These are phyloP conservation scores for Citrus glauca DNA, from an alignment of 345 rosid genomes.

Conservation along the genomic window DNA sequence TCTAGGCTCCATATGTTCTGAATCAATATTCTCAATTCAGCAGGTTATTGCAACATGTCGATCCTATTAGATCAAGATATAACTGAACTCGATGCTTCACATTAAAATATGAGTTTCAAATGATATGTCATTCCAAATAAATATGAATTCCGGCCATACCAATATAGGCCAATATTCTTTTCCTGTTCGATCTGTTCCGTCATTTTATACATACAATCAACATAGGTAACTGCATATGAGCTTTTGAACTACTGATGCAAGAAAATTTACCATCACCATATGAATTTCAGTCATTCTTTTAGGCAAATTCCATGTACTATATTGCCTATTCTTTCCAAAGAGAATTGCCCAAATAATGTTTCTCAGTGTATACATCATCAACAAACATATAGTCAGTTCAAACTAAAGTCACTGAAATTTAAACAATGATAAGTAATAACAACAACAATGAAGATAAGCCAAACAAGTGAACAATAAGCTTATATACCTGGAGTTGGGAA, in stretches of 20 bases:
- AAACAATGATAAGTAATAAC: neutral
- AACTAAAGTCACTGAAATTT: neutral
- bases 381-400: neutral
- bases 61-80: neutral
- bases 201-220: neutral
- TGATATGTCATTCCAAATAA: neutral
- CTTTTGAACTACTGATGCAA: neutral
- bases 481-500: conserved; percentile 46
- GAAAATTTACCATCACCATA: neutral
- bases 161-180: neutral
- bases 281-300: neutral
- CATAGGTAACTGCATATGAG: neutral
- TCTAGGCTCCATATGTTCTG: neutral
- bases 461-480: neutral
- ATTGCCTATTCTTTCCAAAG: neutral
- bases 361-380: neutral
- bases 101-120: neutral
- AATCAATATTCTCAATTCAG: neutral
- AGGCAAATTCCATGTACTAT: neutral
- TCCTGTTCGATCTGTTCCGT: neutral
- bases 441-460: neutral
- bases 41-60: neutral
- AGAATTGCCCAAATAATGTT: neutral
- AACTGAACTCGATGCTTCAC: neutral
- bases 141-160: too few relatives aligned